Evolutionary conservation across 768 basidiomycete genomes (phyloP), one percentile per base, ranked within the genome.

Genomic region (Mycena sanguinolenta): DNA sequence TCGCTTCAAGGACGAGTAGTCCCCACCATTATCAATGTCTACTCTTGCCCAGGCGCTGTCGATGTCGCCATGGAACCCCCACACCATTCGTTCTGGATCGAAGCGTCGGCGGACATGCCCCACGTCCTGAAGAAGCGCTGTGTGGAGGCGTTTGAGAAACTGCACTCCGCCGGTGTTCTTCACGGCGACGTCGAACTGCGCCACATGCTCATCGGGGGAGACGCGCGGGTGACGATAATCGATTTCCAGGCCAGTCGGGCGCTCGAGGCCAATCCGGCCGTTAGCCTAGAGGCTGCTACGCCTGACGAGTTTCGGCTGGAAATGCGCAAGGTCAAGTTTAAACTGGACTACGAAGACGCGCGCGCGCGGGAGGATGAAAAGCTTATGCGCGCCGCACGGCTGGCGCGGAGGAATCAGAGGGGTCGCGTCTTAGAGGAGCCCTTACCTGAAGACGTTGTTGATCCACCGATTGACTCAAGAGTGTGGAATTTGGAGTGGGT

Each of bases 381-480:
- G 54, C 52, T 70, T 25, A 64, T 67, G 72, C 68, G 72, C 7
- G 52, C 39, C 27, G 65, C 62, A 10, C 65, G 69, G 25, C 58
- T 73, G n/a, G 49, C 25, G 30, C 64, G 60, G 30, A 38, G 65
- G 23, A 69, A 67, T 60, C 52, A 38, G 55, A 46, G 32, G 32
- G 25, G 21, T 8, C 27, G 55, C 23, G 39, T 0, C 21, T 2
- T 12, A 19, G 69, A 67, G 58, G 50, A 34, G 34, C 65, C 65
- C 14, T 13, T 58, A 1, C 53, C 65, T 5, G 72, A 70, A 84
- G 77, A 94, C 84, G 79, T 85, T 86, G 21, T 90, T 91, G 49
- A 94, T 88, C 93, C 93, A 92, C 71, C 90, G 82, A 78, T 90
- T 87, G 50, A 79, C 83, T 80, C 92, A 91, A 34, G 77, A 55